Conservation (phyloP, 2,329 filamentous ascomycete genomes). For the Fusarium sp. region DNA sequence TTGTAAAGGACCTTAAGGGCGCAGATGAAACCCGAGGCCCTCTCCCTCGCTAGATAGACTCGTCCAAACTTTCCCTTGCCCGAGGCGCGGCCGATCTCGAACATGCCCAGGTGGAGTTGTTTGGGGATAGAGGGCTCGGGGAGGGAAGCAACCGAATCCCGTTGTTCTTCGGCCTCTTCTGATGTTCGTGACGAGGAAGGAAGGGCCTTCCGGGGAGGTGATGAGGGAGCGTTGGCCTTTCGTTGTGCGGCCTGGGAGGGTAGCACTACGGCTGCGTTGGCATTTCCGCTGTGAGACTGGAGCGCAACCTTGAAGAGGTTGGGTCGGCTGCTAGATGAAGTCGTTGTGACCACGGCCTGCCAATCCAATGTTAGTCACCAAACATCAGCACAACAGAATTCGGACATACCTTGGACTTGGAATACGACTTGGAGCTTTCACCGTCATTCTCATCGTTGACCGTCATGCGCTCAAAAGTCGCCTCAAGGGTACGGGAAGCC, state of each 20-base stretch:
- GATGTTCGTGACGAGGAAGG: conserved; percentile 55
- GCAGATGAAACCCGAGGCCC: conserved; percentile 83
- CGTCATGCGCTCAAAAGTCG: conserved; percentile 89
- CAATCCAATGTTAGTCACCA: conserved; percentile 53
- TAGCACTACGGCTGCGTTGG: conserved; percentile 74
- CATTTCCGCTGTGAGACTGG: conserved; percentile 79
- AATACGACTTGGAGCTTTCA: conserved; percentile 66
- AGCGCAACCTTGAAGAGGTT: conserved; percentile 90
- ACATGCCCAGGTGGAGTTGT: conserved; percentile 91
- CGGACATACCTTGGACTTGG: conserved; percentile 79
- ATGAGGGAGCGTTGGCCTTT: conserved; percentile 60
- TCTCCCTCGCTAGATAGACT: conserved; percentile 85
- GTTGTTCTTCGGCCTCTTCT: conserved; percentile 65
- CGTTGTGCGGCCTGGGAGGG: conserved; percentile 74
- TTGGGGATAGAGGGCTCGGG: conserved; percentile 68
- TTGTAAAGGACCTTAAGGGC: conserved; percentile 90
- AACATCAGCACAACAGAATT: not conserved
- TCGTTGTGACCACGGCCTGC: conserved; percentile 48
- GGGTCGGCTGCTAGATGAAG: conserved; percentile 70
- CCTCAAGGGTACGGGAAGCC: conserved; percentile 83
- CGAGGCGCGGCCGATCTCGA: conserved; percentile 90
- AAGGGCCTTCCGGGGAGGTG: conserved; percentile 64
- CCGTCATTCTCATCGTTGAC: conserved; percentile 89
- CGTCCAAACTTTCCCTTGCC: conserved; percentile 91
- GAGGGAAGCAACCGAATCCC: conserved; percentile 61